Conservation (phyloP, 2,329 filamentous ascomycete genomes). For the Fusarium armeniacum region DNA sequence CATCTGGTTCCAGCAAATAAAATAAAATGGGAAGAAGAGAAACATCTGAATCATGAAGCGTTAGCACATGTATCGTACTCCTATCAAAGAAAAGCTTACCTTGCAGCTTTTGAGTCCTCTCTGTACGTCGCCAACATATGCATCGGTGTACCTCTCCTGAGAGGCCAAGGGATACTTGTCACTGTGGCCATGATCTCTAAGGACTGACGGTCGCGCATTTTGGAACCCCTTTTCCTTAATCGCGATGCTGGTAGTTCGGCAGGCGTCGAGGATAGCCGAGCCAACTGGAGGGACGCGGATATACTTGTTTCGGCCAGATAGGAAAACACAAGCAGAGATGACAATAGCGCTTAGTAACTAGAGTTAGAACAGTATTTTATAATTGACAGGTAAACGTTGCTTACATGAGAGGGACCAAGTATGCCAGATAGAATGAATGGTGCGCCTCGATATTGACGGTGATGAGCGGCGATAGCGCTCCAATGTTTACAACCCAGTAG, state of each 20-base stretch:
- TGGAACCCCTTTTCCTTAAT: slow-evolving; percentile 8
- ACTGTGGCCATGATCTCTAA: neutral
- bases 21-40: slow-evolving; percentile 19
- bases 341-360: no score
- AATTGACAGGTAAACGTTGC: no score
- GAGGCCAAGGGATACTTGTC: neutral
- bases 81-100: neutral
- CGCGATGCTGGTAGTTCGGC: slow-evolving; percentile 4
- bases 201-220: neutral
- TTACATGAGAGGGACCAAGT: slow-evolving; percentile 2
- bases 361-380: no score
- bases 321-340: neutral
- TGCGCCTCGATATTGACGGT: slow-evolving; percentile 11
- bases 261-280: slow-evolving; percentile 9
- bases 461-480: slow-evolving; percentile 12
- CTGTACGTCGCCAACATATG: slow-evolving; percentile 12
- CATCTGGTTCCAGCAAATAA: slow-evolving; percentile 22
- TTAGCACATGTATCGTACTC: neutral
- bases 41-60: neutral
- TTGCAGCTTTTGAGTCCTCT: slow-evolving; percentile 24
- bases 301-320: slow-evolving; percentile 11
- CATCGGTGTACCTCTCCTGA: slow-evolving; percentile 7
- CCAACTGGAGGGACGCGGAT: slow-evolving; percentile 8
- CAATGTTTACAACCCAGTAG: slow-evolving; percentile 19
- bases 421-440: slow-evolving; percentile 12